Evolutionary conservation across 2,329 filamentous ascomycete species (phyloP).

Genomic region (Whalleya microplaca): DNA sequence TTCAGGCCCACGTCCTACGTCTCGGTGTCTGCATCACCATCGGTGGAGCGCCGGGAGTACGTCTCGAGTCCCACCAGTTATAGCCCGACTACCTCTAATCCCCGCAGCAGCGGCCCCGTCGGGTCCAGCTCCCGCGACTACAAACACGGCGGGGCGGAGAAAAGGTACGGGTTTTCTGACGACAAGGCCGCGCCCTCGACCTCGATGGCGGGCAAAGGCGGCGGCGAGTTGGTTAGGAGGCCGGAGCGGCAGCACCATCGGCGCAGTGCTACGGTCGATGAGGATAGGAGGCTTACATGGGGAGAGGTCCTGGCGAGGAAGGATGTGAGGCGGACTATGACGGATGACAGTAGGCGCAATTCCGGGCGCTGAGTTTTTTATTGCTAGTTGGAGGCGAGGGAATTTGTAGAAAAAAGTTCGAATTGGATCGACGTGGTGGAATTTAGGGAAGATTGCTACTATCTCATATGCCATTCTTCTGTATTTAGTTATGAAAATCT

Average conservation of each 20-base stretch:
- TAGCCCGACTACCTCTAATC: background rate
- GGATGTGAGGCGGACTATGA: background rate
- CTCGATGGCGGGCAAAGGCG: conserved; percentile 3
- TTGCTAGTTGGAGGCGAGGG: background rate
- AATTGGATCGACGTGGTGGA: too few relatives aligned
- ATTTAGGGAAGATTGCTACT: too few relatives aligned
- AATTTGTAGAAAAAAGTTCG: background rate
- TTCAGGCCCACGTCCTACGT: too few relatives aligned
- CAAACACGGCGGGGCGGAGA: too few relatives aligned
- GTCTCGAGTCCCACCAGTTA: background rate
- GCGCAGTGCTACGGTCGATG: conserved; percentile 19
- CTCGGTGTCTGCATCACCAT: too few relatives aligned
- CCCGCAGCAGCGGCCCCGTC: background rate
- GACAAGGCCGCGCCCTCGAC: background rate
- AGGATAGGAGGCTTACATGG: conserved; percentile 37
- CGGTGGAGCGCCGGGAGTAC: background rate
- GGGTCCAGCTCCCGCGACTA: background rate
- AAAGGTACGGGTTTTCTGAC: too few relatives aligned
- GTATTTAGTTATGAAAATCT: too few relatives aligned
- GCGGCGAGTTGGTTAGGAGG: conserved; percentile 2
- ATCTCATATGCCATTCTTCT: background rate
- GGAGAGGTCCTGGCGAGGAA: conserved; percentile 32
- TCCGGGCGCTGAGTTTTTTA: conserved; percentile 1
- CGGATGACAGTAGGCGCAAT: conserved; percentile 4
- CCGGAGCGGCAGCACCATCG: background rate